A percentile compares a stretch with the other conserved stretches of the same genome.
phyloP scores from a whole-genome alignment of 306 rosid species.

The Vicia sativa region DNA sequence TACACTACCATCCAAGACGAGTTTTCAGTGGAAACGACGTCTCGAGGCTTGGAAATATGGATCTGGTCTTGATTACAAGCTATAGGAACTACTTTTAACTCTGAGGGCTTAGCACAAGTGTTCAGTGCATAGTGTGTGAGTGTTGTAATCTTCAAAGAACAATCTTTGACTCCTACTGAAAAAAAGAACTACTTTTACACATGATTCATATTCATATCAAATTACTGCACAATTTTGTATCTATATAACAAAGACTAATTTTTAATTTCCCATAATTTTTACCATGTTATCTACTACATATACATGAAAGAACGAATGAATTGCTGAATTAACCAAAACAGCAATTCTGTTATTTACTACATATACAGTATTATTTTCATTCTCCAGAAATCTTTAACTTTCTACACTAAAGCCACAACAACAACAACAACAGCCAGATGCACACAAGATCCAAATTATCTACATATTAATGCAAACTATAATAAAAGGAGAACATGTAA shows the following conservation, averaged over 20 bases:
- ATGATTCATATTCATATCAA: no score
- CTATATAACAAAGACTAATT: no score
- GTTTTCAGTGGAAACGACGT: constrained; percentile 69
- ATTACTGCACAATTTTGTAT: no score
- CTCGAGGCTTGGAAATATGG: constrained; percentile 98
- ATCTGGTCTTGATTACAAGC: constrained; percentile 90
- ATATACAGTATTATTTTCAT: constrained; percentile 28
- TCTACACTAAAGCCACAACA: constrained; percentile 4
- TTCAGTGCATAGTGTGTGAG: no score
- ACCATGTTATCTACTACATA: no score
- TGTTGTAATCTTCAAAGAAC: no score
- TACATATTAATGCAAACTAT: background rate
- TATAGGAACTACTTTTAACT: background rate
- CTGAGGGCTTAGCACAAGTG: no score
- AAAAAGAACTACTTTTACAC: no score
- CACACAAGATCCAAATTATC: constrained; percentile 17
- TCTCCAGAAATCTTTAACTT: constrained; percentile 13
- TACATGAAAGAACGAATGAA: background rate
- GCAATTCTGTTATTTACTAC: background rate
- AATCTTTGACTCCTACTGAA: no score
- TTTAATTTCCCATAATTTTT: no score
- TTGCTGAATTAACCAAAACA: constrained; percentile 5
- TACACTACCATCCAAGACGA: constrained; percentile 58
- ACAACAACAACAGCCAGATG: constrained; percentile 1
- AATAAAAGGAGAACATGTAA: background rate